These are phyloP conservation scores for Catharanthus roseus DNA, from an alignment of 257 asterid genomes.

Conservation along the genomic window DNA sequence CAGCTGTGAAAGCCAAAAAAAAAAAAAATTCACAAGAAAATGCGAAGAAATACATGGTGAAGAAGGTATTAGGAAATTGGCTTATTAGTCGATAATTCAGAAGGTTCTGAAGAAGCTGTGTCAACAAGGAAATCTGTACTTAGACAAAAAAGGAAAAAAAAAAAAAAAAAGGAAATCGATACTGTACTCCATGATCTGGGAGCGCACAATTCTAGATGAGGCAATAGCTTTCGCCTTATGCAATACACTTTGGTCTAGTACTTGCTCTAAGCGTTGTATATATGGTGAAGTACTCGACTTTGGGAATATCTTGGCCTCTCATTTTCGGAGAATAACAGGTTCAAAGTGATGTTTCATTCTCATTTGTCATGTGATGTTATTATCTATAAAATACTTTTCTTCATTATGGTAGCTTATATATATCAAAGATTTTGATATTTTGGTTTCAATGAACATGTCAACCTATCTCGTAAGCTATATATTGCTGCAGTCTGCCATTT, in stretches of 20 bases:
- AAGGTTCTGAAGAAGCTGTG: conserved; percentile 24
- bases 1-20: conserved; percentile 24
- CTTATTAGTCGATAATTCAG: conserved; percentile 23
- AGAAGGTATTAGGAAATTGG: conserved; percentile 35
- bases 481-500: neutral
- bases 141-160: no score
- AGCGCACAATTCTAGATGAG: conserved; percentile 90
- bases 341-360: neutral
- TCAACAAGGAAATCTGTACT: conserved; percentile 45
- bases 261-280: neutral
- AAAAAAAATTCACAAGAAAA: conserved; percentile 23
- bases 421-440: neutral
- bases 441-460: neutral
- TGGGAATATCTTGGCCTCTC: neutral
- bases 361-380: neutral
- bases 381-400: neutral
- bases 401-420: neutral
- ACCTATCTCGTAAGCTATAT: neutral
- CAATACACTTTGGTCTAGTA: neutral
- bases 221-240: conserved; percentile 28
- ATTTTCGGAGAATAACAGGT: no score
- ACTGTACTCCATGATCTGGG: conserved; percentile 78
- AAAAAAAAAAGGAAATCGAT: no score
- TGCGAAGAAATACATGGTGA: conserved; percentile 15
- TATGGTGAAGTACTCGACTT: neutral